Evolutionary conservation across 2,329 filamentous ascomycete genomes (phyloP).

Genomic region (Hypomyces rosellus): DNA sequence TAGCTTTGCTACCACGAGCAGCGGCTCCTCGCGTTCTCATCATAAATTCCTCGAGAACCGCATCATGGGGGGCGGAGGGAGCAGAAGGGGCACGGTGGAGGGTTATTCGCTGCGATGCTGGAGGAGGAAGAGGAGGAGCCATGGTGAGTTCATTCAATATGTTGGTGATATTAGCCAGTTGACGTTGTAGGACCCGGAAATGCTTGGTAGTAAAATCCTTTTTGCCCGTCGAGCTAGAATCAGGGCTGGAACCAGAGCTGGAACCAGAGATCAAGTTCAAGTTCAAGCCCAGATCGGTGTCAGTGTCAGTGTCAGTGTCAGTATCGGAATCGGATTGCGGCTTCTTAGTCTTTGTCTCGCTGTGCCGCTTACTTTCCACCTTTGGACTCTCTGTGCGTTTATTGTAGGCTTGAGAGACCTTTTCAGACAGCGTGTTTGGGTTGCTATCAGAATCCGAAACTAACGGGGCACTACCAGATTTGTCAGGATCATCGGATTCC

Average conservation of each 20-base stretch:
- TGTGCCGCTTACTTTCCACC: too few species aligned
- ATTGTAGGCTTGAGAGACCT: constrained; percentile 9
- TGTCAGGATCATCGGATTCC: constrained; percentile 12
- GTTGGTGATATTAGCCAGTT: constrained; percentile 20
- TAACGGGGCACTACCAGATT: not conserved
- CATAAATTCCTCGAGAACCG: too few species aligned
- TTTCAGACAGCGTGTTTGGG: not conserved
- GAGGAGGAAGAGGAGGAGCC: too few species aligned
- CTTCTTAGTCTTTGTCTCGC: constrained; percentile 12
- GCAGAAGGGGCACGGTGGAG: too few species aligned
- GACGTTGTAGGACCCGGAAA: constrained; percentile 23
- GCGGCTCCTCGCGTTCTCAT: too few species aligned
- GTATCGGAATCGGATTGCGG: too few species aligned
- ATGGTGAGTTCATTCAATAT: constrained; percentile 10
- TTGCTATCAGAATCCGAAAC: constrained; percentile 12
- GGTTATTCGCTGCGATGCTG: too few species aligned
- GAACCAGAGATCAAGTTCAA: constrained; percentile 14
- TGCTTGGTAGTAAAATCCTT: constrained; percentile 15
- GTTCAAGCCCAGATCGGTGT: too few species aligned
- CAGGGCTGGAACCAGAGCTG: constrained; percentile 1
- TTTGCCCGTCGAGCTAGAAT: constrained; percentile 3
- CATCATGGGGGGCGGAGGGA: too few species aligned
- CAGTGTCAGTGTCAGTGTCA: not conserved
- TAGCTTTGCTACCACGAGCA: not conserved
- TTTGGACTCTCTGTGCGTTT: constrained; percentile 8